Conservation (phyloP, 2,329 filamentous ascomycete genomes). For the Sporothrix curviconia region DNA sequence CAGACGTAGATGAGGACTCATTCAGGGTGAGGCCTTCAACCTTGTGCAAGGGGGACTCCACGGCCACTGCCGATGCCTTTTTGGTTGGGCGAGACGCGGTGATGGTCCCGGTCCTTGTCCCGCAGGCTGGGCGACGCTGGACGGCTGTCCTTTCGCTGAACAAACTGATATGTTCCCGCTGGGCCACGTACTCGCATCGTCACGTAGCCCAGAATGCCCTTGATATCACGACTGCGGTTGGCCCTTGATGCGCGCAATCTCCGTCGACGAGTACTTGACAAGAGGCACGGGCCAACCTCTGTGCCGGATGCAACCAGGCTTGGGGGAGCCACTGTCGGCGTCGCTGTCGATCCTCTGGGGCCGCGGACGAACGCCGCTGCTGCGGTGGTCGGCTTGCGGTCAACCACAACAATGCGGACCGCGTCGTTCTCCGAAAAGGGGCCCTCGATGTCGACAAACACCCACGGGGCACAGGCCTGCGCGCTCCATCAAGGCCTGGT, state of each 20-base stretch:
- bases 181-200: constrained; percentile 91
- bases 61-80: not conserved
- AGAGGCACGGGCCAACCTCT: constrained; percentile 85
- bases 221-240: constrained; percentile 76
- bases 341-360: constrained; percentile 77
- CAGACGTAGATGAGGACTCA: not conserved
- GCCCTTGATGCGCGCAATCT: constrained; percentile 80
- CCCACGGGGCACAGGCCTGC: constrained; percentile 84
- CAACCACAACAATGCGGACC: constrained; percentile 76
- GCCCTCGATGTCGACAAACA: constrained; percentile 83
- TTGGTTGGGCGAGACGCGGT: constrained; percentile 7
- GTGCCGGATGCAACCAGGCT: constrained; percentile 63
- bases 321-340: constrained; percentile 76
- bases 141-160: constrained; percentile 47
- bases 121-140: constrained; percentile 41
- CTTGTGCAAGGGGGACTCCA: constrained; percentile 10
- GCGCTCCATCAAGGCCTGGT: constrained; percentile 71
- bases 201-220: constrained; percentile 75
- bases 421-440: constrained; percentile 88
- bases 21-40: constrained; percentile 5
- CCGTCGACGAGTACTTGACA: constrained; percentile 84
- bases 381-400: constrained; percentile 65
- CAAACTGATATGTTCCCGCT: constrained; percentile 81
- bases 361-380: constrained; percentile 62
- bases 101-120: constrained; percentile 3